Evolutionary conservation across 768 basidiomycete genomes (phyloP).

Genomic region (Kwoniella heveanensis): DNA sequence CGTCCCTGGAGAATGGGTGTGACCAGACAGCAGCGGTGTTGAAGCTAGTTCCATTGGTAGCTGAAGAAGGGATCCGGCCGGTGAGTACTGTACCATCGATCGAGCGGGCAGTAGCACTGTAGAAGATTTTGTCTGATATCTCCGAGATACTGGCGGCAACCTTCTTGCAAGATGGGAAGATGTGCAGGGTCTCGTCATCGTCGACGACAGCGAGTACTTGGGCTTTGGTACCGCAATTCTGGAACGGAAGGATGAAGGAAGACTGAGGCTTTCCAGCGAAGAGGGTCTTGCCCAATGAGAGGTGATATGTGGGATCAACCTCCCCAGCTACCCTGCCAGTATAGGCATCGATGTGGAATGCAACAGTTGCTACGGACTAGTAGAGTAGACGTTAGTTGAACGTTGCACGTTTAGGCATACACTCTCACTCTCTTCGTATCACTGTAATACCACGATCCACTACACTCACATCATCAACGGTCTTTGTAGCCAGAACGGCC

Average conservation of each 20-base stretch:
- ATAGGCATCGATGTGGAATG: constrained; percentile 51
- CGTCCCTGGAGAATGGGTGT: constrained; percentile 62
- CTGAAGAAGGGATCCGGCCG: constrained; percentile 26
- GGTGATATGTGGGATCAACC: constrained; percentile 18
- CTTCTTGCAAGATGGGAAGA: constrained; percentile 55
- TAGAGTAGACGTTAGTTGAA: neutral
- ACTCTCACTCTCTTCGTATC: neutral
- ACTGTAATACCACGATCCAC: neutral
- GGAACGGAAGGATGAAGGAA: constrained; percentile 46
- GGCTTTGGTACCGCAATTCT: constrained; percentile 48
- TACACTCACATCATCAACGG: constrained; percentile 33
- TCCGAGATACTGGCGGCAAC: constrained; percentile 36
- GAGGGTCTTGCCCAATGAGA: constrained; percentile 41
- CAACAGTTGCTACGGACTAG: constrained; percentile 40
- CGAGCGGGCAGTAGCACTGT: constrained; percentile 17
- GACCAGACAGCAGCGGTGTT: constrained; percentile 71
- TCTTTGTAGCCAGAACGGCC: constrained; percentile 38
- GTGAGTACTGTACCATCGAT: constrained; percentile 21
- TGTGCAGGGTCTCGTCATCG: constrained; percentile 35
- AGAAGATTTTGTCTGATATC: constrained; percentile 41
- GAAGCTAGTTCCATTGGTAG: constrained; percentile 38
- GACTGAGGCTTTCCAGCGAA: constrained; percentile 34
- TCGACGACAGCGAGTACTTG: constrained; percentile 49
- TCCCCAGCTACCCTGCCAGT: constrained; percentile 43
- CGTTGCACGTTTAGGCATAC: too few species aligned